phyloP scores from a whole-genome alignment of 2,329 filamentous ascomycete genomes.

The Colletotrichum tropicicola region DNA sequence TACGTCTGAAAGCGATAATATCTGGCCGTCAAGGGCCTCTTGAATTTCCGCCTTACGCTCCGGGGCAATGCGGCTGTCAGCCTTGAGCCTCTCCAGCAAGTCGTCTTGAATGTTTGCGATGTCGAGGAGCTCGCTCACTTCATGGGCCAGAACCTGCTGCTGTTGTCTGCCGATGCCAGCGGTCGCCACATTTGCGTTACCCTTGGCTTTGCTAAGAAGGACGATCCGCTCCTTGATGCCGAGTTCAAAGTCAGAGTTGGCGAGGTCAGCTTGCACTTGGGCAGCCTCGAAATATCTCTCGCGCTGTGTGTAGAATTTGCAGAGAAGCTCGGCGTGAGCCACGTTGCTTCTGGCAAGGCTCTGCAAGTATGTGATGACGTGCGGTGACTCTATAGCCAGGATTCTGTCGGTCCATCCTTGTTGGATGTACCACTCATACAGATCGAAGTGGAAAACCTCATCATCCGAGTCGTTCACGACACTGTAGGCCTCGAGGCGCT shows the following conservation, averaged over 20 bases:
- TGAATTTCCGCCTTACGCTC: slow-evolving; percentile 73
- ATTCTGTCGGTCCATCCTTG: slow-evolving; percentile 88
- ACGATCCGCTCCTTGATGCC: slow-evolving; percentile 87
- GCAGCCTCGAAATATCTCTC: slow-evolving; percentile 88
- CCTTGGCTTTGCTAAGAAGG: slow-evolving; percentile 89
- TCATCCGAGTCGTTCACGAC: slow-evolving; percentile 90
- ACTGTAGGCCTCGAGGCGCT: slow-evolving; percentile 87
- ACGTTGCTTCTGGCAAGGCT: slow-evolving; percentile 77
- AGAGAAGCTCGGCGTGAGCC: slow-evolving; percentile 88
- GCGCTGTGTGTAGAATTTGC: slow-evolving; percentile 89
- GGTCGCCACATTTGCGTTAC: slow-evolving; percentile 87
- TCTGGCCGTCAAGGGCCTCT: slow-evolving; percentile 76
- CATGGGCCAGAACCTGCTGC: slow-evolving; percentile 85
- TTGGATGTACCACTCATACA: slow-evolving; percentile 97
- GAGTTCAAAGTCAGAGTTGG: slow-evolving; percentile 82
- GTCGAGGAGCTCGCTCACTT: slow-evolving; percentile 87
- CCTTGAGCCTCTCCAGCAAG: slow-evolving; percentile 78
- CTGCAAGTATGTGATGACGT: slow-evolving; percentile 86
- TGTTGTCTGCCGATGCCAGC: slow-evolving; percentile 80
- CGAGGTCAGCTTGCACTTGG: slow-evolving; percentile 83
- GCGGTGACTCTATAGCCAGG: slow-evolving; percentile 83
- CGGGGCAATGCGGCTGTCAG: slow-evolving; percentile 73
- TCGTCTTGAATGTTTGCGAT: slow-evolving; percentile 97
- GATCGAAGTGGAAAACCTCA: slow-evolving; percentile 91
- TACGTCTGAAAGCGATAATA: slow-evolving; percentile 81